Conservation (phyloP, 1,139 yeast genomes). For the Geotrichum fermentans region DNA sequence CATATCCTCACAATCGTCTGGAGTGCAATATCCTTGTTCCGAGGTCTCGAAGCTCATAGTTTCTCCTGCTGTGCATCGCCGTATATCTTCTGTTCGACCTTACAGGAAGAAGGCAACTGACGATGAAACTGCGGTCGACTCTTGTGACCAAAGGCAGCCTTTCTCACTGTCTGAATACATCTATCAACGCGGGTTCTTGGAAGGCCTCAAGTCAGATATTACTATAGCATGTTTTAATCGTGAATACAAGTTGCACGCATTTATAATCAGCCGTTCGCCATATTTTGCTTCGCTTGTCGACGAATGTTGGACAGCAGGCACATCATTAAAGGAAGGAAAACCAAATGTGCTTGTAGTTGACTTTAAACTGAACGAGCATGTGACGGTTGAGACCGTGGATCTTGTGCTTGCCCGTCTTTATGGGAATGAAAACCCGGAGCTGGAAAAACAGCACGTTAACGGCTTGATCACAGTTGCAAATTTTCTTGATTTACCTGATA, state of each 20-base stretch:
- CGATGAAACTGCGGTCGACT: too few species aligned
- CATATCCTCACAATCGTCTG: too few species aligned
- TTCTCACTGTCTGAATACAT: constrained; percentile 34
- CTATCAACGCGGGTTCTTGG: constrained; percentile 39
- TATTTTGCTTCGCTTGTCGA: constrained; percentile 45
- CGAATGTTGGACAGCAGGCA: constrained; percentile 38
- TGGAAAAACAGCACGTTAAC: constrained; percentile 37
- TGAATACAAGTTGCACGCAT: constrained; percentile 42
- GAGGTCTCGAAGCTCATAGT: too few species aligned
- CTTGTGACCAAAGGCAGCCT: neutral
- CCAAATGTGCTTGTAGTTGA: constrained; percentile 31
- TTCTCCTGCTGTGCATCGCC: too few species aligned
- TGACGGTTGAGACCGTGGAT: constrained; percentile 45
- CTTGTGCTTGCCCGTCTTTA: constrained; percentile 44
- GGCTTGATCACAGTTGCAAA: constrained; percentile 48
- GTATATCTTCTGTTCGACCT: too few species aligned
- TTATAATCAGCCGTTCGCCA: constrained; percentile 44
- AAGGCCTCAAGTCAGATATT: constrained; percentile 48
- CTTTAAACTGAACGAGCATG: constrained; percentile 40
- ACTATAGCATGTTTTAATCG: constrained; percentile 44
- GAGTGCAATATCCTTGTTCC: too few species aligned
- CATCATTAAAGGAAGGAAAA: neutral
- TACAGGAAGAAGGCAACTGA: too few species aligned
- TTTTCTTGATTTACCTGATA: constrained; percentile 43
- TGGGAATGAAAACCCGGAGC: constrained; percentile 39